A percentile compares a stretch with the other conserved stretches of the same genome.
Evolutionary conservation across 352 stramenopile genomes (phyloP).

Genomic region (Lagenidium sp.): DNA sequence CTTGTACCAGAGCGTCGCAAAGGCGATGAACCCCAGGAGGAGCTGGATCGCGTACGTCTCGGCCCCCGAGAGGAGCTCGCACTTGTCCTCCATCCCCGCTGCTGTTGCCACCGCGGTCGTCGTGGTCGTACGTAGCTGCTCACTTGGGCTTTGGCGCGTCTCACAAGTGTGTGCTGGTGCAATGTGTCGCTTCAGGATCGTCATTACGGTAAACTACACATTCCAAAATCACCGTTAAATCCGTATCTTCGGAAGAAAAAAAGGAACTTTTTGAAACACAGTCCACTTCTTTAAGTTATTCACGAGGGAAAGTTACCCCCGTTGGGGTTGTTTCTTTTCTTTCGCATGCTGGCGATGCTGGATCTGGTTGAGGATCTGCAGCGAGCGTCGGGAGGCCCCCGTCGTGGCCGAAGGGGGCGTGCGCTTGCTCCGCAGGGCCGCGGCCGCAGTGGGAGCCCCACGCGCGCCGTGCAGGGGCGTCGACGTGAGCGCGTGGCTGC

Average conservation of each 20-base stretch:
- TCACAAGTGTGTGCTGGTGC: background rate
- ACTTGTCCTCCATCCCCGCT: slow-evolving; percentile 8
- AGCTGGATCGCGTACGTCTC: slow-evolving; percentile 67
- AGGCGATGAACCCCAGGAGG: slow-evolving; percentile 50
- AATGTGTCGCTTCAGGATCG: slow-evolving; percentile 4
- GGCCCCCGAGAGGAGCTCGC: slow-evolving; percentile 52
- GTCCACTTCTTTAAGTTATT: no score
- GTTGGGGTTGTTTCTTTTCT: slow-evolving; percentile 13
- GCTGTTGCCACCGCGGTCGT: slow-evolving; percentile 1
- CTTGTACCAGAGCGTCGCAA: slow-evolving; percentile 79
- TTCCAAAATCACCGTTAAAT: no score
- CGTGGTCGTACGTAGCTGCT: slow-evolving; percentile 7
- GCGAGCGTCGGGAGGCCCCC: slow-evolving; percentile 54
- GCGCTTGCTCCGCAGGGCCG: slow-evolving; percentile 36
- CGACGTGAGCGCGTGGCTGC: background rate
- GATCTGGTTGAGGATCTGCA: slow-evolving; percentile 83
- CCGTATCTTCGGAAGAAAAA: no score
- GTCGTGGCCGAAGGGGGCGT: slow-evolving; percentile 55
- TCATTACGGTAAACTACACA: background rate
- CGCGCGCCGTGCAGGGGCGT: background rate
- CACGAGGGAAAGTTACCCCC: no score
- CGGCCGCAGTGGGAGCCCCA: background rate
- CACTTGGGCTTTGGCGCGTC: background rate
- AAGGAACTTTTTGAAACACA: no score
- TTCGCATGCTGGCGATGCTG: slow-evolving; percentile 33